Evolutionary conservation across 495 filamentous ascomycete species (phyloP), one percentile per base, ranked within the genome.

Genomic region (Cercophora newfieldiana): DNA sequence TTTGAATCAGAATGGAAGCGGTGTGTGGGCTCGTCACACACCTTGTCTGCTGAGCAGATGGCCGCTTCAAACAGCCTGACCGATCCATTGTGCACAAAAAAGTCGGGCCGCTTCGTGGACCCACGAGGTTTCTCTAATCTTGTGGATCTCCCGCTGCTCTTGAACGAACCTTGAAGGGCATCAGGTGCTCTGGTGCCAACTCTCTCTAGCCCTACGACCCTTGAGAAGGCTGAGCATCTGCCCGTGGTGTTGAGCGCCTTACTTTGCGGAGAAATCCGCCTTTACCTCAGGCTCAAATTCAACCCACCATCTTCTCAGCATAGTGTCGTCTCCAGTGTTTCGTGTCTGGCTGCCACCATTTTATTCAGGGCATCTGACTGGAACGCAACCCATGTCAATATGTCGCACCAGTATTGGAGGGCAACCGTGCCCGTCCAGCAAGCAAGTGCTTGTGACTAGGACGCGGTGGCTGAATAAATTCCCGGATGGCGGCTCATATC

Each of bases 351-450:
- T 7, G 7, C 21, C 50, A 22, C 16, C 21, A 22, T 24, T n/a
- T 22, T 26, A 53, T 53, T 53, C 50, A 63, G 19, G 26, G 26
- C 25, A 51, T 21, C 59, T 49, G 59, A 49, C 24, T 30, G 25
- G 44, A 62, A 24, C 22, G n/a, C 19, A n/a, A 67, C 30, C 65
- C 65, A 48, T 67, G 65, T 33, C 59, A 50, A 67, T 62, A 67
- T 67, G 65, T 67, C 59, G 33, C 63, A 65, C 33, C 55, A 59
- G n/a, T 59, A 59, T 65, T 59, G 63, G 18, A 14, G 24, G 12
- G 47, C 61, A 25, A 19, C 30, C 47, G n/a, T 57, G 24, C 54
- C 22, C 26, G 28, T 6, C 21, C 19, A 25, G 26, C 30, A 12
- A n/a, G n/a, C 19, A 21, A 28, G 18, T 53, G 47, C 44, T 28